Base-by-base conservation (phyloP, 305 asterid species). In the Fraxinus nigra region DNA sequence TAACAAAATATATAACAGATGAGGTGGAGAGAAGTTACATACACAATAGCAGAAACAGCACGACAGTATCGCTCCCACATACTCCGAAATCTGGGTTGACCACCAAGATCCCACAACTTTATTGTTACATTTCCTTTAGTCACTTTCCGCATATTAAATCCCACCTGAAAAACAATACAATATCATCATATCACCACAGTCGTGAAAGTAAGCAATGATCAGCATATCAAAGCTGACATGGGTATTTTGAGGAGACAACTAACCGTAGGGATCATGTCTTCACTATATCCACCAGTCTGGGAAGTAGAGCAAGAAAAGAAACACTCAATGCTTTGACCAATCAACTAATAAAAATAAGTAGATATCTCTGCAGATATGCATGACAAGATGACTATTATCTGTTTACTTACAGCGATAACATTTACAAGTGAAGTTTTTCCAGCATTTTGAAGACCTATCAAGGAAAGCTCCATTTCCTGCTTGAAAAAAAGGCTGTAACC, bases 31-130 rank as follows among this genome's bases (percentile, higher is more conserved):
- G 51, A 35, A 83, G 80, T 76, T 75, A 79, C 94, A 51, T 92
- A 95, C 98, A 96, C 99, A 81, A 96, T 96, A 67, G 98, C 98
- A 85, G 99, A 96, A 86, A 96, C 99, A 73, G 99, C 94, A 77
- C 99, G 99, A 77, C 99, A 95, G 83, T 94, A 95, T 85, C 98
- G 85, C 92, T 95, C 99, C 99, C 99, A 93, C 98, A 94, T 94
- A 78, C 98, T 95, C 76, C 98, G 87, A 81, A 95, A 94, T 88
- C 98, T 91, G 78, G 99, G 98, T 87, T 94, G 99, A 86, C 99
- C 99, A 78, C 99, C 99, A 91, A 95, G 99, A 89, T 95, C 99
- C 99, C 99, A 95, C 84, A 94, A 84, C 88, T 95, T 95, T 79
- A 95, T 95, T 26, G 99, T 95, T 78, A 95, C 99, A 87, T 93